Evolutionary conservation across 371 early-diverging fungal genomes (phyloP).

Genomic region (Syncephalis plumigaleata): DNA sequence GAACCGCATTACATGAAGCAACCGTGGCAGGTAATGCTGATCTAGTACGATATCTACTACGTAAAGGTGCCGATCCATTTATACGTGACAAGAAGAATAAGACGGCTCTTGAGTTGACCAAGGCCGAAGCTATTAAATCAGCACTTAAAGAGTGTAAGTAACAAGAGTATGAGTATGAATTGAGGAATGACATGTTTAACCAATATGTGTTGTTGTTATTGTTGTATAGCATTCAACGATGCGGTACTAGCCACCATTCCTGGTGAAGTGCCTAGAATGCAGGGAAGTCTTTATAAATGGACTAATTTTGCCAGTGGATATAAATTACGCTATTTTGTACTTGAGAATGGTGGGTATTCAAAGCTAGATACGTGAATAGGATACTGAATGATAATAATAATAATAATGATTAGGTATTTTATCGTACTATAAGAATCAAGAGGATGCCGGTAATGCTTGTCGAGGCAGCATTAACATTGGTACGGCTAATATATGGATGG

Average conservation of each 20-base stretch:
- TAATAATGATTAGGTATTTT: conserved; percentile 17
- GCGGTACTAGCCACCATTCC: conserved; percentile 14
- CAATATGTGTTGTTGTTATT: too few relatives aligned
- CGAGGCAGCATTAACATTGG: conserved; percentile 54
- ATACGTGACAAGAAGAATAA: conserved; percentile 46
- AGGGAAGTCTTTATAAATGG: conserved; percentile 56
- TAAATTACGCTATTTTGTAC: conserved; percentile 57
- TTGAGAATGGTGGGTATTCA: conserved; percentile 34
- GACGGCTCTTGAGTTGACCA: conserved; percentile 31
- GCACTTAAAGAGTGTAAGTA: conserved; percentile 26
- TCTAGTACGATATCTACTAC: conserved; percentile 44
- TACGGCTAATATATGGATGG: conserved; percentile 39
- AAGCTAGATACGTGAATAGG: neutral
- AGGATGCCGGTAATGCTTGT: conserved; percentile 49
- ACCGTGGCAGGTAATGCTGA: conserved; percentile 28
- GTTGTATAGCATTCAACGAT: conserved; percentile 5
- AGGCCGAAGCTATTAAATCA: conserved; percentile 26
- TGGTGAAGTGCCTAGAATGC: conserved; percentile 25
- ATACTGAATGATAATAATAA: neutral
- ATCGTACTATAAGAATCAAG: conserved; percentile 57
- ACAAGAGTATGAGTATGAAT: neutral
- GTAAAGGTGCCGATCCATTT: conserved; percentile 48
- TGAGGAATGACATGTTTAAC: too few relatives aligned
- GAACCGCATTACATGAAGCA: conserved; percentile 44
- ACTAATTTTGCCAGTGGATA: conserved; percentile 69